Evolutionary conservation across 2,329 filamentous ascomycete genomes (phyloP), one percentile per base, ranked within the genome.

Genomic region (Diaporthe citri): DNA sequence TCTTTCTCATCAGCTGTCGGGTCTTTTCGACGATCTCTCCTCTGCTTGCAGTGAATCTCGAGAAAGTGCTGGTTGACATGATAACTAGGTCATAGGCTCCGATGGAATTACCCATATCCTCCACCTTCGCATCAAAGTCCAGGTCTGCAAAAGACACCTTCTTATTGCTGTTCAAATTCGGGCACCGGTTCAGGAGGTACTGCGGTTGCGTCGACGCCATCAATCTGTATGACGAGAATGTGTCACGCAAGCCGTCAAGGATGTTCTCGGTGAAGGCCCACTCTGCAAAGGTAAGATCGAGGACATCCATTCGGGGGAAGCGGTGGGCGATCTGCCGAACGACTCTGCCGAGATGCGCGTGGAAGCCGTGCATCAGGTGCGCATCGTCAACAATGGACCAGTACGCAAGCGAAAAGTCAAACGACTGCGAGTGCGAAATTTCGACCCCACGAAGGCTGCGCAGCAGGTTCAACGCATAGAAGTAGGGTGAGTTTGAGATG

Each of bases 251-350:
- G 2, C 82, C 82, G 0, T 76, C 59, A 0, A 87, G 70, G 6
- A 86, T 74, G 36, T 81, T 78, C 55, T 80, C 78, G 0, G 80
- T 80, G 43, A 87, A 76, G 0, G 78, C 78, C n/a, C 79, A 39
- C 2, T 80, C 78, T 0, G 80, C 76, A 9, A 83, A 82, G 0
- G 82, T 81, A 1, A 87, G 74, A 1, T 82, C 82, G 1, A 87
- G 79, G 20, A 85, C 82, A 12, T 82, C 79, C 84, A 86, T 85
- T 4, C 78, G 79, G 0, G 85, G 81, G 56, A 84, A 84, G 15
- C 82, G 81, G 78, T 87, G 85, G 0, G 79, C 75, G 10, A 87
- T 82, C 77, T 87, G 85, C 62, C 78, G 77, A 12, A 82, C 77
- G 15, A 86, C 78, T 1, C 81, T 79, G 8, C 80, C 77, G 6